Conservation (phyloP, 2,329 filamentous ascomycete genomes). For the Daldinia sp. region DNA sequence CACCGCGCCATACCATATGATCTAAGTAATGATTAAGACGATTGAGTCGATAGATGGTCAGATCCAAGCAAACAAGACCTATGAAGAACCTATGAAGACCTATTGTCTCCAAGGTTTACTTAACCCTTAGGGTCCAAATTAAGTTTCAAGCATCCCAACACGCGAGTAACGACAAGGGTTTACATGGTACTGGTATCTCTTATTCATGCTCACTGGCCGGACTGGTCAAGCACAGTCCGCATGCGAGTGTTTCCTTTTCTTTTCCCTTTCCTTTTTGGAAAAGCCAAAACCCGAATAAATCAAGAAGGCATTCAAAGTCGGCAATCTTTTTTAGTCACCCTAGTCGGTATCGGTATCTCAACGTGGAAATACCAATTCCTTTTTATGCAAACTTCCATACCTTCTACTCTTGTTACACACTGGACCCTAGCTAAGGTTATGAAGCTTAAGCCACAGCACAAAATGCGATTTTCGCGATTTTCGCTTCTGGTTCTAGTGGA, state of each 20-base stretch:
- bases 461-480: constrained; percentile 7
- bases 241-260: constrained; percentile 24
- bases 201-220: not conserved
- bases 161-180: constrained; percentile 27
- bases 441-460: not conserved
- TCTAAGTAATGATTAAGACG: constrained; percentile 7
- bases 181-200: constrained; percentile 15
- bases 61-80: constrained; percentile 5
- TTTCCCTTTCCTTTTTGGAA: constrained; percentile 13
- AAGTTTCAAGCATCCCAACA: constrained; percentile 17
- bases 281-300: constrained; percentile 16
- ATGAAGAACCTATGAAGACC: not conserved
- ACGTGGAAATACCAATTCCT: not conserved
- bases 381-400: not conserved
- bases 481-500: constrained; percentile 1
- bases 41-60: constrained; percentile 15
- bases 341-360: not conserved
- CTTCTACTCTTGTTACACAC: not conserved
- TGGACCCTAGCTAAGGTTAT: not conserved
- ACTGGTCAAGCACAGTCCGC: not conserved
- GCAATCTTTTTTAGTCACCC: not conserved
- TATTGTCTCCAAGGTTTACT: constrained; percentile 3
- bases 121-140: constrained; percentile 9
- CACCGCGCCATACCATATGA: constrained; percentile 10
- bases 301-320: constrained; percentile 6